These are phyloP conservation scores for Castanea sativa DNA, from an alignment of 306 rosid genomes.

Conservation along the genomic window DNA sequence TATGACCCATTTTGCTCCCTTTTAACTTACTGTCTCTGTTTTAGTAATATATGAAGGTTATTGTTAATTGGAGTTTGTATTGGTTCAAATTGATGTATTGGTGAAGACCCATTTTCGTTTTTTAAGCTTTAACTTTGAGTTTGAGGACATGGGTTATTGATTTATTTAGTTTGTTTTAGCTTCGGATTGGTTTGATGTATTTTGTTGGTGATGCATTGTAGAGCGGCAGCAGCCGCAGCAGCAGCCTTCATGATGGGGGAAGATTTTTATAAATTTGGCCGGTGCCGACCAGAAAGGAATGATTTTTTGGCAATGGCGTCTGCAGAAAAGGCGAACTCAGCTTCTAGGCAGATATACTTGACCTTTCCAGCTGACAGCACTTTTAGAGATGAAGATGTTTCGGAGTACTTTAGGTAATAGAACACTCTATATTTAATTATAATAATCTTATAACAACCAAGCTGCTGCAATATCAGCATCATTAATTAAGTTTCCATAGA, in stretches of 20 bases:
- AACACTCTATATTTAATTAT: background rate
- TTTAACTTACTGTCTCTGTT: background rate
- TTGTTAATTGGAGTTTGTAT: background rate
- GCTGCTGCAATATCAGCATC: background rate
- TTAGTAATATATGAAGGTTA: background rate
- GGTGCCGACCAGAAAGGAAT: slow-evolving; percentile 69
- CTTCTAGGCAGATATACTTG: slow-evolving; percentile 89
- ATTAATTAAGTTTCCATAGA: background rate
- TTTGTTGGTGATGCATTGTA: slow-evolving; percentile 30
- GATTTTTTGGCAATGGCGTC: slow-evolving; percentile 65
- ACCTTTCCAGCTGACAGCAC: slow-evolving; percentile 98
- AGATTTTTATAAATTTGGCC: slow-evolving; percentile 60
- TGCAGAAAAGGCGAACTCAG: slow-evolving; percentile 67
- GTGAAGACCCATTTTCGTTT: background rate
- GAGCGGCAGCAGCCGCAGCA: slow-evolving; percentile 60
- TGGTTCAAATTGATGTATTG: background rate
- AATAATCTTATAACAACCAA: background rate
- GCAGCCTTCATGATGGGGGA: slow-evolving; percentile 71
- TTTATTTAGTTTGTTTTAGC: background rate
- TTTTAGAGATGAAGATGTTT: slow-evolving; percentile 94
- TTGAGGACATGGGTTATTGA: background rate
- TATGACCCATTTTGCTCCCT: background rate
- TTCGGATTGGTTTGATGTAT: background rate
- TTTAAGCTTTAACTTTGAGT: background rate
- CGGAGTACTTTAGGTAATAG: slow-evolving; percentile 85